Percentiles rank a stretch among this genome's conserved stretches.
phyloP scores from a whole-genome alignment of 148 eudicot genomes.

The Chenopodium suecicum region DNA sequence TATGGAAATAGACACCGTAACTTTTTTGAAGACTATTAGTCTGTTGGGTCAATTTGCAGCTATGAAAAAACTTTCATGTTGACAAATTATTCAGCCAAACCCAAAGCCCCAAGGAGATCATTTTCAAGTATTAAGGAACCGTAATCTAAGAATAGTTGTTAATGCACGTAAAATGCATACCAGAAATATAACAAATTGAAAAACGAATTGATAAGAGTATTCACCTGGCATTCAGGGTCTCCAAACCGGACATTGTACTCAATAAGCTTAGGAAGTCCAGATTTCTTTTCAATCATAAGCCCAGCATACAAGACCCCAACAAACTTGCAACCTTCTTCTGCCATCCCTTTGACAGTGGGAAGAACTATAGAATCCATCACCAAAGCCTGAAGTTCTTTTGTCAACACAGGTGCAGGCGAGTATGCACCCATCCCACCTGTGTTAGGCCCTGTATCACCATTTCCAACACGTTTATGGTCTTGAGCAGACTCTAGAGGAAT shows the following conservation, averaged over 20 bases:
- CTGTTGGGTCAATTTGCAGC: neutral
- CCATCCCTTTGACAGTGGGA: constrained; percentile 90
- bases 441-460: constrained; percentile 89
- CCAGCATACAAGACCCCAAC: constrained; percentile 94
- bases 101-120: neutral
- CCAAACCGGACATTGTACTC: constrained; percentile 99
- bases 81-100: neutral
- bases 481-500: constrained; percentile 92
- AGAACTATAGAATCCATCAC: constrained; percentile 79
- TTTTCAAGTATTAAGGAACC: neutral
- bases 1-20: neutral
- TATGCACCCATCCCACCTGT: constrained; percentile 99
- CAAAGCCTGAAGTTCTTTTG: constrained; percentile 66
- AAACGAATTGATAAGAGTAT: constrained; percentile 15
- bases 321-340: constrained; percentile 86
- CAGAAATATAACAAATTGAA: neutral
- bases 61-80: neutral
- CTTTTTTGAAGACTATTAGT: no score
- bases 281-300: constrained; percentile 91
- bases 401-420: constrained; percentile 89
- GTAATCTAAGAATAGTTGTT: neutral
- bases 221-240: constrained; percentile 97
- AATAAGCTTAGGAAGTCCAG: constrained; percentile 86
- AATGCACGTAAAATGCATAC: neutral
- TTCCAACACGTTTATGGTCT: constrained; percentile 96